Evolutionary conservation across 768 basidiomycete genomes (phyloP), one percentile per base, ranked within the genome.

Genomic region (Suillus occidentalis): DNA sequence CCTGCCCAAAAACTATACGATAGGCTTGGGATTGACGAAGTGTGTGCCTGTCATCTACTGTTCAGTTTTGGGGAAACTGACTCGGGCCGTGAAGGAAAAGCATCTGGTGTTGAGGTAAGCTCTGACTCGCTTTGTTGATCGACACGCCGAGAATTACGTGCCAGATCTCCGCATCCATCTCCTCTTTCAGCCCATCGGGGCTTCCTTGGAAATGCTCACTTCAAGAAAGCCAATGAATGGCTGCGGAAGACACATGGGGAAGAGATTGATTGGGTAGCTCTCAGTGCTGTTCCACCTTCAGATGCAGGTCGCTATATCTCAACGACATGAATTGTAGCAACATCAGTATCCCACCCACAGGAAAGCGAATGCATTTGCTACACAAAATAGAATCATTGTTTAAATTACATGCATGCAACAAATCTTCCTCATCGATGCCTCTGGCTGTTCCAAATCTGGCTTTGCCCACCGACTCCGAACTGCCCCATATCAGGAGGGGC

Each of bases 131-230:
- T 25, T 31, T 42, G 10, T 45, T 14, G 25, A 28, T 55, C 4
- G 20, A 22, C 18, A 16, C 6, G 2, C 14, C 5, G 7, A n/a
- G n/a, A 57, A 14, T 50, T 65, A 28, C 39, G 39, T 6, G 22
- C 25, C 65, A 85, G 84, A 74, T 82, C 85, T 49, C 75, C 88
- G 4, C 92, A 94, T 78, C 93, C 93, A 0, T 90, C 88, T 1
- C 92, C 92, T 10, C 77, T 94, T 10, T 87, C 88, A 0, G 93
- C 91, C 0, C 80, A 85, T 65, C 80, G 85, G 63, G 93, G 93
- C 0, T 95, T 94, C 73, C 78, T 91, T 43, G 91, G 91, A 22
- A 94, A 92, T 69, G 83, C 79, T 0, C 92, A 94, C 73, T 94
- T 94, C 76, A 83, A 80, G 61, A 79, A 81, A 59, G 88, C 91